Conservation (phyloP, 108 stramenopile genomes). For the Nitzschia sp. region DNA sequence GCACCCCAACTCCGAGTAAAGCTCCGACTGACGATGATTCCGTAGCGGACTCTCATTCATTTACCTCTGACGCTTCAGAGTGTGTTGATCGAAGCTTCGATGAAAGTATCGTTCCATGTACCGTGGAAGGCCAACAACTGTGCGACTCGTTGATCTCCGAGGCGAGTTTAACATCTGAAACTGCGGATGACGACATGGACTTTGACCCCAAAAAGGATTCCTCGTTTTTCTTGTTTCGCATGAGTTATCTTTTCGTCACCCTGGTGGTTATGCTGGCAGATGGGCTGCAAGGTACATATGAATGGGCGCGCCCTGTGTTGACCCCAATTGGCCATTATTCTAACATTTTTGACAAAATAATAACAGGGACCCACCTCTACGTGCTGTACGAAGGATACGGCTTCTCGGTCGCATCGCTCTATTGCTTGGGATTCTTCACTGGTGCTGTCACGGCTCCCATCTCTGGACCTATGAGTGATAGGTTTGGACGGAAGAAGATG, state of each 20-base stretch:
- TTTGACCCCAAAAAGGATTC: conserved; percentile 15
- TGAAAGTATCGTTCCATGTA: not conserved
- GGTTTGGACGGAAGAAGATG: conserved; percentile 68
- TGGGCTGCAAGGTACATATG: conserved; percentile 60
- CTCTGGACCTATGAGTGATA: conserved; percentile 79
- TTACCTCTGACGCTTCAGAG: not conserved
- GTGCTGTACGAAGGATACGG: conserved; percentile 71
- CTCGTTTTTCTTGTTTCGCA: conserved; percentile 45
- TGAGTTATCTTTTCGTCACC: conserved; percentile 58
- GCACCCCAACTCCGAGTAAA: not conserved
- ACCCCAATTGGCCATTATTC: not conserved
- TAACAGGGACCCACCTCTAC: conserved; percentile 63
- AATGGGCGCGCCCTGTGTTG: not conserved
- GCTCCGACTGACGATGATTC: not conserved
- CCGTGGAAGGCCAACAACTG: not conserved
- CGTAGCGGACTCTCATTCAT: not conserved
- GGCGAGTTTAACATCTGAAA: conserved; percentile 7
- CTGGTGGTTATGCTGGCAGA: conserved; percentile 66
- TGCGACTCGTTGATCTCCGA: not conserved
- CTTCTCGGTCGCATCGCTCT: conserved; percentile 62
- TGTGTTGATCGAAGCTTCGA: not conserved
- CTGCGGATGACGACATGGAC: conserved; percentile 9
- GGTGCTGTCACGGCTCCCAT: conserved; percentile 68
- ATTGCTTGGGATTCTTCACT: conserved; percentile 61
- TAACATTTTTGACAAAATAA: not conserved